phyloP scores from a whole-genome alignment of 768 basidiomycete species.

The Termitomyces bulborhizus region DNA sequence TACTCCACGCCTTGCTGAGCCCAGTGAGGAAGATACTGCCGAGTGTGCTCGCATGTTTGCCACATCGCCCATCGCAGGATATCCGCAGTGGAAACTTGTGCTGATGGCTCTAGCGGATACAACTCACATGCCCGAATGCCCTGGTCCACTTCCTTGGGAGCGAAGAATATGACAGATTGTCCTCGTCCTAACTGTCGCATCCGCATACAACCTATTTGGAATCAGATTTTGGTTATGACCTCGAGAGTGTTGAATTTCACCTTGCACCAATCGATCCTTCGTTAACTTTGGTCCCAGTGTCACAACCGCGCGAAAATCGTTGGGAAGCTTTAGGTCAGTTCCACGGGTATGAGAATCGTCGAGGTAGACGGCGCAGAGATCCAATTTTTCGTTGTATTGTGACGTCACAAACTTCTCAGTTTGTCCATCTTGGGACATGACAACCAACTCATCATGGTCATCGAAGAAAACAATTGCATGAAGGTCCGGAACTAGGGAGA shows the following conservation, averaged over 20 bases:
- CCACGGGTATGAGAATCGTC: conserved; percentile 50
- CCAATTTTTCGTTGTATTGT: conserved; percentile 23
- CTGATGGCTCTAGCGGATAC: background rate
- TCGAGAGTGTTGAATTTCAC: background rate
- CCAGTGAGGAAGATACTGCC: conserved; percentile 35
- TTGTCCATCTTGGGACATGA: conserved; percentile 28
- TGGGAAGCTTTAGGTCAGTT: conserved; percentile 46
- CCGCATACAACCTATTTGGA: conserved; percentile 13
- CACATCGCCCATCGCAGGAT: conserved; percentile 35
- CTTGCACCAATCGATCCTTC: background rate
- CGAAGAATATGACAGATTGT: background rate
- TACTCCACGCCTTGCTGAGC: conserved; percentile 31
- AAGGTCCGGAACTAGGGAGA: conserved; percentile 20
- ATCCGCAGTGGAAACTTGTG: background rate
- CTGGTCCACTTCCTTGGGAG: background rate
- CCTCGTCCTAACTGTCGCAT: background rate
- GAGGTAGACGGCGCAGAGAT: conserved; percentile 30
- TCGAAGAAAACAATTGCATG: conserved; percentile 40
- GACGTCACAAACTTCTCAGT: conserved; percentile 32
- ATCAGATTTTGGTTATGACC: background rate
- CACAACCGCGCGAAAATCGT: conserved; percentile 13
- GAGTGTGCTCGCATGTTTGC: conserved; percentile 37
- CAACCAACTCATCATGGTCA: conserved; percentile 27
- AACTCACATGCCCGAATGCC: background rate
- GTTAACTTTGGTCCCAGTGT: background rate